phyloP scores from a whole-genome alignment of 208 protist genomes.

The Trypanosoma rangeli region DNA sequence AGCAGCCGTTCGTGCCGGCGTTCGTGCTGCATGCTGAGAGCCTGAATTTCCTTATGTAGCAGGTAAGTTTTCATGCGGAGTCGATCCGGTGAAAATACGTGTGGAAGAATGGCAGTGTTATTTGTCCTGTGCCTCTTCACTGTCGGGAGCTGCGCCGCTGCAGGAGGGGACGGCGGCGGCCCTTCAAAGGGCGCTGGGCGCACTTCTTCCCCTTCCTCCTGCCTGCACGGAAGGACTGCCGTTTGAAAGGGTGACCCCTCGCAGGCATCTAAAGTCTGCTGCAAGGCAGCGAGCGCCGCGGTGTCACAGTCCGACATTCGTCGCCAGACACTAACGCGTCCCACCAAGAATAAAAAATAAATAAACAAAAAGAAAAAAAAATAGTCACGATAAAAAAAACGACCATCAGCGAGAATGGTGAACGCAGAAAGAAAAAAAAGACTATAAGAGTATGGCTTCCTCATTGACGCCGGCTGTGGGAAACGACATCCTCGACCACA shows the following conservation, averaged over 20 bases:
- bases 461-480: no score
- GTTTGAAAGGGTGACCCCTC: neutral
- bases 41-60: conserved; percentile 68
- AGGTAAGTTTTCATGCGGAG: conserved; percentile 46
- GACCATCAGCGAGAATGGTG: neutral
- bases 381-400: neutral
- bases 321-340: neutral
- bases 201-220: neutral
- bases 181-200: neutral
- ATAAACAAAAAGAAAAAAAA: conserved; percentile 23
- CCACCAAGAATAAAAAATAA: neutral
- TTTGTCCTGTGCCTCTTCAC: conserved; percentile 1
- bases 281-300: neutral
- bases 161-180: neutral
- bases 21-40: conserved; percentile 52
- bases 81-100: conserved; percentile 56
- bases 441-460: no score
- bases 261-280: neutral
- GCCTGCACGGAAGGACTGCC: neutral
- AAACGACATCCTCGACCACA: neutral
- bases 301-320: neutral
- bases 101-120: neutral
- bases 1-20: conserved; percentile 49
- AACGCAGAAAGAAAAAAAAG: no score
- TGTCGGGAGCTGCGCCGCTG: neutral